Percentiles rank a stretch among this genome's conserved stretches.
Conservation (phyloP, 192 early-diverging fungal species). For the Coemansia sp. region DNA sequence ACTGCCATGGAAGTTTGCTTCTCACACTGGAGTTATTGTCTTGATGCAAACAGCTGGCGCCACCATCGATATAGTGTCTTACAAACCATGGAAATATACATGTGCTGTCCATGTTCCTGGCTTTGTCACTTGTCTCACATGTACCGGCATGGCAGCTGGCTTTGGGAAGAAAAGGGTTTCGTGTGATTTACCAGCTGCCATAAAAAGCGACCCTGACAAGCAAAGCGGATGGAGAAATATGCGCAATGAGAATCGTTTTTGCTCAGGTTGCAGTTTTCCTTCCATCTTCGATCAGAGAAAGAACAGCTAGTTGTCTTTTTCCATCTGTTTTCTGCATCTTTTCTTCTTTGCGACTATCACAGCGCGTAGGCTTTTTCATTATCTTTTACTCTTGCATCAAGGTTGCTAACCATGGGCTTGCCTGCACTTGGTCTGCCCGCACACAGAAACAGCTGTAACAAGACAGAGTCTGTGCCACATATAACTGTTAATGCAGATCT, state of each 20-base stretch:
- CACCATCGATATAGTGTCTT: not conserved
- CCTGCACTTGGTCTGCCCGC: not conserved
- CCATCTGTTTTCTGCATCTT: constrained; percentile 2
- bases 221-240: not conserved
- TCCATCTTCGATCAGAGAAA: constrained; percentile 24
- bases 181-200: not conserved
- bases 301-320: not conserved
- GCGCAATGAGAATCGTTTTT: not conserved
- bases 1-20: no score
- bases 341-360: not conserved
- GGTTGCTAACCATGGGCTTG: constrained; percentile 5
- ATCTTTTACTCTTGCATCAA: not conserved
- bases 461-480: constrained; percentile 10
- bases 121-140: not conserved
- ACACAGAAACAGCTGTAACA: not conserved
- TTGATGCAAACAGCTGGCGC: not conserved
- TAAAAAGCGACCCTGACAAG: not conserved
- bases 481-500: constrained; percentile 3
- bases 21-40: not conserved
- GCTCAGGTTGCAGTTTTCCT: constrained; percentile 7
- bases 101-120: not conserved
- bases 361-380: not conserved
- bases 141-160: not conserved
- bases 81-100: not conserved
- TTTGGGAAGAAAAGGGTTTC: not conserved